Percentiles rank a stretch among this genome's conserved stretches.
These are phyloP conservation scores for Colletotrichum costaricense DNA, from an alignment of 2,329 filamentous ascomycete genomes.

Conservation along the genomic window DNA sequence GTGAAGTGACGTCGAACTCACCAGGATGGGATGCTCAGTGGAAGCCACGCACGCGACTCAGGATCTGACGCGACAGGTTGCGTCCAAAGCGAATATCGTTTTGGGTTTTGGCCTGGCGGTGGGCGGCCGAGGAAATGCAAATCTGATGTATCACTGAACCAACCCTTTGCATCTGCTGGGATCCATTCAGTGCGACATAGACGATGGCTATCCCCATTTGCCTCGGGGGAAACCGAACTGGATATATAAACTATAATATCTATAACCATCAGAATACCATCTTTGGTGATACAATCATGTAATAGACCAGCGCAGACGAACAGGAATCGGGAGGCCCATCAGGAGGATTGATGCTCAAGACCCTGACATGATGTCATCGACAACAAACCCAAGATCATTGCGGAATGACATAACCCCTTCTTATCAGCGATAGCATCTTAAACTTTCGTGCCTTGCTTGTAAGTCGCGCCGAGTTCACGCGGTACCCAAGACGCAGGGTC, in stretches of 20 bases:
- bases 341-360: background rate
- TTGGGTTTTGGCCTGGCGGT: background rate
- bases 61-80: background rate
- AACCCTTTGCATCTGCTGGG: background rate
- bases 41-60: background rate
- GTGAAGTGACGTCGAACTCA: background rate
- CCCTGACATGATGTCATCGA: background rate
- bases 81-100: background rate
- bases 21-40: background rate
- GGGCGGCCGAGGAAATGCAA: background rate
- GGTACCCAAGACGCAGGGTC: background rate
- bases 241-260: no score
- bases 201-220: background rate
- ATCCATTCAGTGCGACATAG: background rate
- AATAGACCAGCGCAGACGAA: background rate
- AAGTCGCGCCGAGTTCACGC: slow-evolving; percentile 1
- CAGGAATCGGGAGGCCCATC: background rate
- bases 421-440: background rate
- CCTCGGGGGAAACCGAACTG: no score
- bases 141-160: background rate
- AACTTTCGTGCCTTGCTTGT: background rate
- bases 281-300: no score
- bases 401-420: background rate
- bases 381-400: background rate
- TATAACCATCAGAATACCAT: no score